Evolutionary conservation across 768 basidiomycete species (phyloP).

Genomic region (Pleurotus sapidus): DNA sequence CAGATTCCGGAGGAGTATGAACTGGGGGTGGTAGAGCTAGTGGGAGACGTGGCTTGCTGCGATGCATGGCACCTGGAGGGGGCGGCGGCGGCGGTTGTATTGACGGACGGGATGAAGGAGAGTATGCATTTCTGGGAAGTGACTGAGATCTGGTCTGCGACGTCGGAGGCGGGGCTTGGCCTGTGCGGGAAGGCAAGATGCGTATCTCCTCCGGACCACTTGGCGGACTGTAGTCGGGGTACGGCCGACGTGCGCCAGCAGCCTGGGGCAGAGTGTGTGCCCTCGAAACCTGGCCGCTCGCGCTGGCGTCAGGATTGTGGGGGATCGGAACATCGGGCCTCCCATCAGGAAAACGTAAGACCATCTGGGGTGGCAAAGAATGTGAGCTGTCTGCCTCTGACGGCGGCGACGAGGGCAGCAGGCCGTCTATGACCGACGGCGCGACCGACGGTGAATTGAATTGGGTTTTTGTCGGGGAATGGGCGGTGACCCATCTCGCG

Average conservation of each 20-base stretch:
- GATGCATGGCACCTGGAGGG: slow-evolving; percentile 23
- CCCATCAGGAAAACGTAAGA: slow-evolving; percentile 66
- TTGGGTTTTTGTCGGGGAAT: slow-evolving; percentile 33
- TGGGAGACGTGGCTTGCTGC: slow-evolving; percentile 16
- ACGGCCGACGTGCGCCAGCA: slow-evolving; percentile 22
- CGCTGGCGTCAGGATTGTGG: slow-evolving; percentile 23
- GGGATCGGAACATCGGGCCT: slow-evolving; percentile 63
- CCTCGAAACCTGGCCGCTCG: slow-evolving; percentile 21
- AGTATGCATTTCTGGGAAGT: slow-evolving; percentile 37
- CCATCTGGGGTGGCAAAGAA: slow-evolving; percentile 68
- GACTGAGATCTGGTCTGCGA: slow-evolving; percentile 43
- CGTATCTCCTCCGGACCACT: slow-evolving; percentile 59
- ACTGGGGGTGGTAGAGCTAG: slow-evolving; percentile 22
- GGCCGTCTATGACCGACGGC: slow-evolving; percentile 46
- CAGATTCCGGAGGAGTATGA: slow-evolving; percentile 29
- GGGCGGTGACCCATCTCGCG: slow-evolving; percentile 54
- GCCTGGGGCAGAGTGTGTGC: slow-evolving; percentile 28
- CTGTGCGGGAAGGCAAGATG: slow-evolving; percentile 51
- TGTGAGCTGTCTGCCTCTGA: slow-evolving; percentile 48
- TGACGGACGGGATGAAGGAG: slow-evolving; percentile 21
- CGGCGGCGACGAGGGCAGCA: slow-evolving; percentile 34
- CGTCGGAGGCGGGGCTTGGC: slow-evolving; percentile 29
- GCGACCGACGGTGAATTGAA: slow-evolving; percentile 60
- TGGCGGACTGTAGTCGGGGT: slow-evolving; percentile 24
- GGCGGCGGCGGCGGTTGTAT: slow-evolving; percentile 20